These are phyloP conservation scores for Talaromyces liani DNA, from an alignment of 495 filamentous ascomycete species.

Conservation along the genomic window DNA sequence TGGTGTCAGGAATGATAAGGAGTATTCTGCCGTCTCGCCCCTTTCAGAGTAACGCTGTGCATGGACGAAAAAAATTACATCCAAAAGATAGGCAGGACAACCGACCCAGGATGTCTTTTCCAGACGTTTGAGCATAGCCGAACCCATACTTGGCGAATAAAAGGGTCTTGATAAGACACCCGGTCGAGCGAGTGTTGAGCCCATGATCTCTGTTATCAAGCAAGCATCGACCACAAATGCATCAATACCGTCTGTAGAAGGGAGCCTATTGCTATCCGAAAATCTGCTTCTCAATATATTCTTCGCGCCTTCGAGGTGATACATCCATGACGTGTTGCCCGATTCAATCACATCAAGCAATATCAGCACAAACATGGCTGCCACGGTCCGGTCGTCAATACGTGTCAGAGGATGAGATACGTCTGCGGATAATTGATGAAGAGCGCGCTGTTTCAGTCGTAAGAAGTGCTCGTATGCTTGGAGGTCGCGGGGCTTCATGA, in stretches of 20 bases:
- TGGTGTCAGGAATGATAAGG: slow-evolving; percentile 20
- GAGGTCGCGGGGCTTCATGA: slow-evolving; percentile 15
- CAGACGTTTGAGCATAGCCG: slow-evolving; percentile 35
- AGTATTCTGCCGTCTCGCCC: slow-evolving; percentile 14
- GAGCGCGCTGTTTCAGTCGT: slow-evolving; percentile 34
- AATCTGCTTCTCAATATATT: slow-evolving; percentile 29
- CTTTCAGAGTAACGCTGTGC: slow-evolving; percentile 31
- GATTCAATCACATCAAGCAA: slow-evolving; percentile 39
- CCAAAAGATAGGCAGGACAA: slow-evolving; percentile 40
- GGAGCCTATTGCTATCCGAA: slow-evolving; percentile 11
- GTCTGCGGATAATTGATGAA: slow-evolving; percentile 32
- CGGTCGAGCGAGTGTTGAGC: slow-evolving; percentile 38
- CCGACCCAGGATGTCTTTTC: slow-evolving; percentile 42
- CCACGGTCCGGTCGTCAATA: slow-evolving; percentile 34
- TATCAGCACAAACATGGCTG: slow-evolving; percentile 35
- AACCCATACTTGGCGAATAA: slow-evolving; percentile 32
- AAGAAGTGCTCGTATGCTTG: slow-evolving; percentile 36
- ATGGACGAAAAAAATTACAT: slow-evolving; percentile 41
- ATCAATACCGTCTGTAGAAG: slow-evolving; percentile 31
- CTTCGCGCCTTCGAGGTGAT: slow-evolving; percentile 41
- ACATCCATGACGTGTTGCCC: slow-evolving; percentile 39
- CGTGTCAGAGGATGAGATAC: slow-evolving; percentile 26
- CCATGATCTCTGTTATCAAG: slow-evolving; percentile 42
- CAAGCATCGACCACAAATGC: slow-evolving; percentile 36
- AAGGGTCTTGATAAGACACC: slow-evolving; percentile 38